Evolutionary conservation across 2,329 filamentous ascomycete genomes (phyloP), one percentile per base, ranked within the genome.

Genomic region (Phyllosticta citriasiana): DNA sequence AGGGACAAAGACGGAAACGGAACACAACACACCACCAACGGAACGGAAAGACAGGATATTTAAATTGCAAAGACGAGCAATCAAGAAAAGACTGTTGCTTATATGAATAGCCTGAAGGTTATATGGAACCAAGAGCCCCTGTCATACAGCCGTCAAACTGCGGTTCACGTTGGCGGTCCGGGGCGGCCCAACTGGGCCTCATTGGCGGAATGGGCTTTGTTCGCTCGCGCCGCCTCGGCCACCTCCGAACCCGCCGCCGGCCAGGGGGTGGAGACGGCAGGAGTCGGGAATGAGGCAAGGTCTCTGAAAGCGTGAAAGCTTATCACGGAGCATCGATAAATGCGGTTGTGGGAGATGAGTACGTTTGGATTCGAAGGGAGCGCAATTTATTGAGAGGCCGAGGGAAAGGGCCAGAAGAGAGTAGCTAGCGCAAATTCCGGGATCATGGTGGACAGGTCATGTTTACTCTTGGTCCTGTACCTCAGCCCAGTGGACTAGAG

Each of bases 231-330:
- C 12, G 16, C 57, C 51, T 51, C 58, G 58, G 58, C 58, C 58
- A 55, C 33, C 58, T 60, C 58, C 58, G 58, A 30, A 25, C 52
- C 51, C 40, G 58, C 58, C 58, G 53, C 10, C 58, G 58, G 53
- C 58, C 10, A 40, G 14, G 10, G 33, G 10, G 33, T 12, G 14
- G 33, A 40, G 33, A 40, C 33, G 33, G 33, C 27, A 40, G 33
- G 14, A 16, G 7, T 40, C 33, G 33, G 33, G 33, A 40, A 40
- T 10, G 33, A 16, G 10, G 14, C 33, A 40, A 10, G 33, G 33
- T 16, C 6, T 40, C 33, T 30, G 26, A 27, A 22, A 22, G 19
- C 7, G 4, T 27, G 14, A 40, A 40, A 40, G 33, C 33, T 40
- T 40, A 40, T 40, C 33, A 10, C 14, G 4, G 33, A 16, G 33